Conservation (phyloP, 2,329 filamentous ascomycete species). For the Clonostachys rhizophaga region DNA sequence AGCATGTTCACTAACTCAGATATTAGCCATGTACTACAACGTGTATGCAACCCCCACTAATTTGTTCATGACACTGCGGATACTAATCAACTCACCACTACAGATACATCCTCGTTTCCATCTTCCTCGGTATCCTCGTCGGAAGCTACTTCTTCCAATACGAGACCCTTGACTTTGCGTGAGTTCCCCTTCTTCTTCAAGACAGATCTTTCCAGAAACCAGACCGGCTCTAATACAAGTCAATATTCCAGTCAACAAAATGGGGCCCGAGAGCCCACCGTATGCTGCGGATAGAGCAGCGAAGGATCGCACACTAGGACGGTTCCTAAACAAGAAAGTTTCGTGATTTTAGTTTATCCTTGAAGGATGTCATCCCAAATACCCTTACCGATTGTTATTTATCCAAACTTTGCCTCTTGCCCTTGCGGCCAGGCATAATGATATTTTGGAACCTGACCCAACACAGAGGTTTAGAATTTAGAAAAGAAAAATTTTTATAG, state of each 20-base stretch:
- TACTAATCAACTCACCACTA: no score
- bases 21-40: conserved; percentile 56
- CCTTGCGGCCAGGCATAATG: no score
- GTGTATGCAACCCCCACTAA: conserved; percentile 20
- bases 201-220: background rate
- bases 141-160: conserved; percentile 72
- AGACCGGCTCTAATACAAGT: background rate
- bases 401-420: no score
- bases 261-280: conserved; percentile 24
- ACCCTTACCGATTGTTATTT: no score
- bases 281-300: conserved; percentile 30
- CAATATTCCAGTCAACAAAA: conserved; percentile 12
- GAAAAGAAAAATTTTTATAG: no score
- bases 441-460: no score
- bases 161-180: conserved; percentile 42
- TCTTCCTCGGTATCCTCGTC: conserved; percentile 71
- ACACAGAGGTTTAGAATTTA: no score
- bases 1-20: background rate
- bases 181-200: conserved; percentile 4
- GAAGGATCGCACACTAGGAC: no score
- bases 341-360: no score
- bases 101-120: conserved; percentile 71
- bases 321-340: no score
- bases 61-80: no score
- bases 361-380: no score